These are phyloP conservation scores for Daldinia loculata DNA, from an alignment of 495 filamentous ascomycete species.

Conservation along the genomic window DNA sequence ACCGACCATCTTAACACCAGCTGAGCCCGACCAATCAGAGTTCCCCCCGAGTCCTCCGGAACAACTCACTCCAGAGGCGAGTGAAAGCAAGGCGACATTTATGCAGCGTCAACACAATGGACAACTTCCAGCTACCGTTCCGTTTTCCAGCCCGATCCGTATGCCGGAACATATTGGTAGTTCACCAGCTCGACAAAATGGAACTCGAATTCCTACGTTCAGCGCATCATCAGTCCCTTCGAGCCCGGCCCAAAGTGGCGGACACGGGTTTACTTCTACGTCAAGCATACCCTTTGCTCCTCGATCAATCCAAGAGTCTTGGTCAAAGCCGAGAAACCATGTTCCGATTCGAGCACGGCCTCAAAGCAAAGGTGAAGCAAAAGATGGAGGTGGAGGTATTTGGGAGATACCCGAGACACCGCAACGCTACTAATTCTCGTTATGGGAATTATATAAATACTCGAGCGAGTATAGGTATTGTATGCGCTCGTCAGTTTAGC, in stretches of 20 bases:
- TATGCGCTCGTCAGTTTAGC: neutral
- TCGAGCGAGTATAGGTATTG: neutral
- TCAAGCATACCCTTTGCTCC: constrained; percentile 50
- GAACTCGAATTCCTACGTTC: neutral
- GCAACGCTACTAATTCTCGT: constrained; percentile 17
- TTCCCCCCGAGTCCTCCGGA: constrained; percentile 32
- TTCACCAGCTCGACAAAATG: constrained; percentile 7
- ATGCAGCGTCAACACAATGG: constrained; percentile 53
- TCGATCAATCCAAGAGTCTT: constrained; percentile 16
- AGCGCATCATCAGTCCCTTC: constrained; percentile 34
- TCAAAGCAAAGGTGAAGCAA: constrained; percentile 21
- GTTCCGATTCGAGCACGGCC: constrained; percentile 16
- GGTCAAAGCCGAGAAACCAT: constrained; percentile 17
- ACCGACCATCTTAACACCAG: constrained; percentile 33
- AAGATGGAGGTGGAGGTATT: constrained; percentile 15
- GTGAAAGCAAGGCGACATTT: constrained; percentile 34
- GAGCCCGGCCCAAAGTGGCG: constrained; percentile 39
- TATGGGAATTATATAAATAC: neutral
- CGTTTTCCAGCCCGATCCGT: constrained; percentile 44
- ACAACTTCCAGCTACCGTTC: constrained; percentile 33
- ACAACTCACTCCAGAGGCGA: constrained; percentile 7
- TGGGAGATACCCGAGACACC: constrained; percentile 48
- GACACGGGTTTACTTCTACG: constrained; percentile 48
- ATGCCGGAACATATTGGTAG: constrained; percentile 50
- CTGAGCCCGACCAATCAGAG: constrained; percentile 12